Evolutionary conservation across 306 rosid genomes (phyloP).

Genomic region (Citrullus colocynthis): DNA sequence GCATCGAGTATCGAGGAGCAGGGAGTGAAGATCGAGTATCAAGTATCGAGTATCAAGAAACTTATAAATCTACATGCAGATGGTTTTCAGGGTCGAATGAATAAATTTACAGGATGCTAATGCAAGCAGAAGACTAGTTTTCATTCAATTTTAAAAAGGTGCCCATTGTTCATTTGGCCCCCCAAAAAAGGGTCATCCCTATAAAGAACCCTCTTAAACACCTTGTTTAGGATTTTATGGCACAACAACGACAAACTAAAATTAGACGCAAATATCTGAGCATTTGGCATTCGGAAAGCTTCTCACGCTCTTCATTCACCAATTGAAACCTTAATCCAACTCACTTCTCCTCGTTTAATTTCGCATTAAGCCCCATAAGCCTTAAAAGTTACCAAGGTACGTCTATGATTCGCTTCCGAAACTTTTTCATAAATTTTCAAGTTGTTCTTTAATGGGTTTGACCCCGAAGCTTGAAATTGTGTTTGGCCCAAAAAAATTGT

Average conservation of each 20-base stretch:
- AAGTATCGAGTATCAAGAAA: too few relatives aligned
- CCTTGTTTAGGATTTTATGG: neutral
- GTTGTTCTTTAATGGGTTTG: neutral
- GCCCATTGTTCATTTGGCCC: too few relatives aligned
- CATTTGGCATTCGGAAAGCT: neutral
- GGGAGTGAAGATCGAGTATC: too few relatives aligned
- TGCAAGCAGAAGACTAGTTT: too few relatives aligned
- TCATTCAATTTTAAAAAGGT: too few relatives aligned
- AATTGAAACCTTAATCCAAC: neutral
- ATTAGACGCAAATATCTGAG: neutral
- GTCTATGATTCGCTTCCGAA: neutral
- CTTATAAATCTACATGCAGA: too few relatives aligned
- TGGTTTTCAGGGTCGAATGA: too few relatives aligned
- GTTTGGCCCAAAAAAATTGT: neutral
- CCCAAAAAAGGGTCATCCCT: too few relatives aligned
- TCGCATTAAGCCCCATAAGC: neutral
- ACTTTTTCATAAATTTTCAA: neutral
- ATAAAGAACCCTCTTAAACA: neutral
- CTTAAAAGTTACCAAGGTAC: neutral
- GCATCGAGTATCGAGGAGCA: too few relatives aligned
- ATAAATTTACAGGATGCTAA: too few relatives aligned
- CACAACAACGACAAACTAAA: neutral
- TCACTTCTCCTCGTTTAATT: neutral
- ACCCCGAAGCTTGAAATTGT: neutral
- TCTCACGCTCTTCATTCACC: neutral